phyloP scores from a whole-genome alignment of 345 rosid genomes.

The Gossypium stocksii region DNA sequence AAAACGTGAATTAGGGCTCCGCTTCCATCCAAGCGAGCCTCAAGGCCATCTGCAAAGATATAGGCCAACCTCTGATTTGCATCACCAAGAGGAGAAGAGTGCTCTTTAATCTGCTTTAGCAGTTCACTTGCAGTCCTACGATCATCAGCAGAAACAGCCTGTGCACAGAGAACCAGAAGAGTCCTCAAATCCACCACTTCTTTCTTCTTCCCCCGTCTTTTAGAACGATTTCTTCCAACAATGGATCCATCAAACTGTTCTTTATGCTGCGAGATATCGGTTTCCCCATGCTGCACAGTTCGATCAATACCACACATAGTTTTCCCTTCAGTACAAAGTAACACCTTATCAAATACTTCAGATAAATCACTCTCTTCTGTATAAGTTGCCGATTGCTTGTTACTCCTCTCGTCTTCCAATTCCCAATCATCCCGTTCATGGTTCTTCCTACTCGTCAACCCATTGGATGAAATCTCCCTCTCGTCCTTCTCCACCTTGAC shows the following conservation, averaged over 20 bases:
- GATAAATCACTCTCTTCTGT: constrained; percentile 52
- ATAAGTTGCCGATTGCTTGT: constrained; percentile 50
- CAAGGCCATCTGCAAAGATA: constrained; percentile 77
- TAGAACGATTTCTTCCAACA: constrained; percentile 37
- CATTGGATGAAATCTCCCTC: constrained; percentile 17
- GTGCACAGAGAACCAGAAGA: constrained; percentile 68
- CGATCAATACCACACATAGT: background rate
- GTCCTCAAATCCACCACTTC: constrained; percentile 67
- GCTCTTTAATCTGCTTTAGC: constrained; percentile 69
- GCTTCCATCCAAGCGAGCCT: constrained; percentile 59
- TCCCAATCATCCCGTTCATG: constrained; percentile 44
- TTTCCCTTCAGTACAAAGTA: constrained; percentile 34
- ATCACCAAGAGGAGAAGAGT: constrained; percentile 62
- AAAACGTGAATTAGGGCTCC: constrained; percentile 36
- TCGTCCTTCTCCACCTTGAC: constrained; percentile 31
- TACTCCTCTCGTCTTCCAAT: constrained; percentile 54
- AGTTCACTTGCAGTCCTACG: constrained; percentile 62
- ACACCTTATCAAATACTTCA: constrained; percentile 68
- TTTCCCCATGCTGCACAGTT: constrained; percentile 15
- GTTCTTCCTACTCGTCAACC: constrained; percentile 47
- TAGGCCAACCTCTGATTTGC: constrained; percentile 77
- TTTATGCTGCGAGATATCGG: constrained; percentile 20
- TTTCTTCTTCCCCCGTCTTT: constrained; percentile 35
- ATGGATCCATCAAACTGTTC: constrained; percentile 27
- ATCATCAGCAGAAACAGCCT: constrained; percentile 60